Conservation (phyloP, 2,329 filamentous ascomycete genomes). For the Ophidiomyces ophidiicola region DNA sequence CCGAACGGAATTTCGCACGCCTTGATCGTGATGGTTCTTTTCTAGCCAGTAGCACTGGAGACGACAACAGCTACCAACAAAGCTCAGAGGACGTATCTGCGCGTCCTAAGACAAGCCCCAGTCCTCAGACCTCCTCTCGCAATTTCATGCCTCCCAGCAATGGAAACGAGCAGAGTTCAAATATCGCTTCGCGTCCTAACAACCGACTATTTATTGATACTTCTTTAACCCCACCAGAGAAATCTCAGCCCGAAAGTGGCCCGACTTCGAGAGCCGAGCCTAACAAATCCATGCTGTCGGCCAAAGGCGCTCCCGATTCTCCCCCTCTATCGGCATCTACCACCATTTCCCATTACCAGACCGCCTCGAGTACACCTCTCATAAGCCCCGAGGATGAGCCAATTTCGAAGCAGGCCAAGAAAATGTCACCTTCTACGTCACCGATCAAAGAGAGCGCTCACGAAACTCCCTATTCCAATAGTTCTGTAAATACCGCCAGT, state of each 20-base stretch:
- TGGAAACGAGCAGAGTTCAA: conserved; percentile 1
- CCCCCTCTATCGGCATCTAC: conserved; percentile 25
- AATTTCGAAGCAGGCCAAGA: conserved; percentile 1
- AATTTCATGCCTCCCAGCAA: not conserved
- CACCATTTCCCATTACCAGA: conserved; percentile 34
- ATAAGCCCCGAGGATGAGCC: conserved; percentile 20
- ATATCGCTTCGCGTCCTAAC: conserved; percentile 1
- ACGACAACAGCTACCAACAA: conserved; percentile 20
- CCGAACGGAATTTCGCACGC: conserved; percentile 21
- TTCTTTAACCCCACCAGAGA: not conserved
- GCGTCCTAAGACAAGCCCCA: conserved; percentile 19
- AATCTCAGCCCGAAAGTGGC: conserved; percentile 16
- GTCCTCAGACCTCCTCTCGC: conserved; percentile 8
- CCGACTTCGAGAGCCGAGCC: conserved; percentile 18
- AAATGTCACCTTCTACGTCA: not conserved
- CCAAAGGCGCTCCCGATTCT: conserved; percentile 21
- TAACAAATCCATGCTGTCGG: conserved; percentile 19
- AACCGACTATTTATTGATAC: conserved; percentile 3
- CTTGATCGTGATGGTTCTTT: conserved; percentile 24
- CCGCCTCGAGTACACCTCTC: conserved; percentile 32
- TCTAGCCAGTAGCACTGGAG: conserved; percentile 27
- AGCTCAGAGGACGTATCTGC: conserved; percentile 11
- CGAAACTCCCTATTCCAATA: not conserved
- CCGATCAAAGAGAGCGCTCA: conserved; percentile 4
- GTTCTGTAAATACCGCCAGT: not conserved